phyloP scores from a whole-genome alignment of 164 flowering plant species.

The Cinnamomum micranthum region DNA sequence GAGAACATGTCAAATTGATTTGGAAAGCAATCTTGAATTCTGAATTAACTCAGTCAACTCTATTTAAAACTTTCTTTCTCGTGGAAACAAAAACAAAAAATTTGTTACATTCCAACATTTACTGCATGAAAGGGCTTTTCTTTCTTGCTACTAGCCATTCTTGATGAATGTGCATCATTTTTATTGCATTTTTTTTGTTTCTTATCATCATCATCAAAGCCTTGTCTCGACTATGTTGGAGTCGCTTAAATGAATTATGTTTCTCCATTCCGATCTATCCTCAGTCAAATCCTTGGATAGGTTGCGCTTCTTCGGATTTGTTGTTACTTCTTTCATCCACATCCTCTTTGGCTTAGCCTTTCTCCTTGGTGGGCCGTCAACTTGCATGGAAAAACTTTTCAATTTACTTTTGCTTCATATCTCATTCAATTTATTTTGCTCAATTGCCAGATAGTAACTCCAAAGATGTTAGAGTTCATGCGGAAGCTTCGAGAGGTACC shows the following conservation, averaged over 20 bases:
- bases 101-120: neutral
- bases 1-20: neutral
- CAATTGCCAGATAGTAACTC: slow-evolving; percentile 49
- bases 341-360: too few relatives aligned
- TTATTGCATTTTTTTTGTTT: neutral
- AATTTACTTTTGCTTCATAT: neutral
- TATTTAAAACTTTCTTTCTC: too few relatives aligned
- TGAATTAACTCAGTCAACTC: neutral
- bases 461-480: slow-evolving; percentile 76
- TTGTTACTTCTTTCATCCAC: too few relatives aligned
- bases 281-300: too few relatives aligned
- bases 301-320: too few relatives aligned
- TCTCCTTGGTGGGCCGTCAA: too few relatives aligned
- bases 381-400: too few relatives aligned
- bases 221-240: too few relatives aligned
- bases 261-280: too few relatives aligned
- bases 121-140: neutral
- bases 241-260: too few relatives aligned
- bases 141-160: neutral
- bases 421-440: neutral
- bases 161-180: neutral
- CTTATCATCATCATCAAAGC: too few relatives aligned
- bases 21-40: neutral
- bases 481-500: slow-evolving; percentile 68
- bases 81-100: too few relatives aligned